Evolutionary conservation across 2,329 filamentous ascomycete genomes (phyloP).

Genomic region (Lachnellula occidentalis): DNA sequence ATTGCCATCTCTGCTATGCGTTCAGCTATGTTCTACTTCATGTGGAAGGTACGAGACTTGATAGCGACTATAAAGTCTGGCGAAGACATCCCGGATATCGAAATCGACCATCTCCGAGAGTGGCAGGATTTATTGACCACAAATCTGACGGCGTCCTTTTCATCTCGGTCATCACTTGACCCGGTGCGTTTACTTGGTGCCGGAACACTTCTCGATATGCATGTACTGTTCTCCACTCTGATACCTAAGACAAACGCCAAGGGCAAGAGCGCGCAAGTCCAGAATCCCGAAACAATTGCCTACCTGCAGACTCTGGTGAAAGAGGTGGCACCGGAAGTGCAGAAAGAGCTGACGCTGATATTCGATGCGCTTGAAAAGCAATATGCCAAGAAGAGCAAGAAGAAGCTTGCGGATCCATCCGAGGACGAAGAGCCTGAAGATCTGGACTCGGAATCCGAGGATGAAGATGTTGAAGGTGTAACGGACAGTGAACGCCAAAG

Average conservation of each 20-base stretch:
- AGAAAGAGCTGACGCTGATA: slow-evolving; percentile 65
- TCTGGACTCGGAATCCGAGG: slow-evolving; percentile 56
- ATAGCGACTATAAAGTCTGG: slow-evolving; percentile 47
- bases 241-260: slow-evolving; percentile 41
- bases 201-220: slow-evolving; percentile 73
- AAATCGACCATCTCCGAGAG: slow-evolving; percentile 55
- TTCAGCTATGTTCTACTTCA: slow-evolving; percentile 79
- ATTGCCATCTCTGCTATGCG: slow-evolving; percentile 72
- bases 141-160: slow-evolving; percentile 63
- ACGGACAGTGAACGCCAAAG: slow-evolving; percentile 55
- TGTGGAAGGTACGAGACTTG: slow-evolving; percentile 76
- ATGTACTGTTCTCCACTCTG: slow-evolving; percentile 72
- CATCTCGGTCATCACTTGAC: slow-evolving; percentile 65
- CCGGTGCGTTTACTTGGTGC: slow-evolving; percentile 71
- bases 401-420: slow-evolving; percentile 55
- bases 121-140: slow-evolving; percentile 53
- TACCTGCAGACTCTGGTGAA: slow-evolving; percentile 60
- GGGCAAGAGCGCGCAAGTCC: slow-evolving; percentile 34
- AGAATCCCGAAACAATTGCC: slow-evolving; percentile 44
- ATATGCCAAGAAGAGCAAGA: slow-evolving; percentile 65
- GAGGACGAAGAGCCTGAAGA: slow-evolving; percentile 71
- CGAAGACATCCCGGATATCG: slow-evolving; percentile 50
- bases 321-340: slow-evolving; percentile 58
- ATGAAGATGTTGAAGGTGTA: slow-evolving; percentile 49
- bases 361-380: slow-evolving; percentile 72